Evolutionary conservation across 2,329 filamentous ascomycete species (phyloP).

Genomic region (Neodidymelliopsis sp.): DNA sequence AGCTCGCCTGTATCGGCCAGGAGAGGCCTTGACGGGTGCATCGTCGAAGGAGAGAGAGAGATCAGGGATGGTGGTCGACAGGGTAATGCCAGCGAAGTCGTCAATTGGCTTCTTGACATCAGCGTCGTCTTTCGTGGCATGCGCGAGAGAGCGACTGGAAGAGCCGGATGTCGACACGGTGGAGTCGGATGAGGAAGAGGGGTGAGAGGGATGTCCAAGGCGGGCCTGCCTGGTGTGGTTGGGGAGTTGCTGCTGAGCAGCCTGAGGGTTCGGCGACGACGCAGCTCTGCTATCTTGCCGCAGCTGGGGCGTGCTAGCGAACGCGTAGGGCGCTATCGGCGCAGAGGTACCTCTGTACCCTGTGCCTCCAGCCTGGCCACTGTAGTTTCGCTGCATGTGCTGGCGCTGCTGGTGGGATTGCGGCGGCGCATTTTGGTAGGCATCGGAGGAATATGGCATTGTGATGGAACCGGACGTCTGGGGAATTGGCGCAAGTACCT

Average conservation of each 20-base stretch:
- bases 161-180: constrained; percentile 59
- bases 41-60: constrained; percentile 63
- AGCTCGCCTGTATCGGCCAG: constrained; percentile 82
- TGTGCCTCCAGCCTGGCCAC: constrained; percentile 48
- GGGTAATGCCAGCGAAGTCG: constrained; percentile 55
- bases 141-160: constrained; percentile 56
- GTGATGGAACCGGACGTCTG: constrained; percentile 57
- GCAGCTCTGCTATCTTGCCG: constrained; percentile 63
- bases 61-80: constrained; percentile 62
- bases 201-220: constrained; percentile 47
- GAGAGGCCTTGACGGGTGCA: constrained; percentile 70
- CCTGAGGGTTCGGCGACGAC: constrained; percentile 60
- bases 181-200: constrained; percentile 53
- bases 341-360: constrained; percentile 54
- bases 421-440: constrained; percentile 52
- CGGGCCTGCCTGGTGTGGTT: constrained; percentile 34
- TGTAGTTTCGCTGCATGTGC: constrained; percentile 52
- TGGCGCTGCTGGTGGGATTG: constrained; percentile 44
- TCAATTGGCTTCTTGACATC: constrained; percentile 49
- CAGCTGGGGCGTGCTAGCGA: constrained; percentile 61
- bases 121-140: constrained; percentile 59
- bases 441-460: constrained; percentile 60
- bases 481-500: constrained; percentile 58
- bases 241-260: constrained; percentile 40
- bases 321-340: constrained; percentile 60